A percentile compares a stretch with the other conserved stretches of the same genome.
These are phyloP conservation scores for Gamarada debralockiae DNA, from an alignment of 495 filamentous ascomycete species.

Conservation along the genomic window DNA sequence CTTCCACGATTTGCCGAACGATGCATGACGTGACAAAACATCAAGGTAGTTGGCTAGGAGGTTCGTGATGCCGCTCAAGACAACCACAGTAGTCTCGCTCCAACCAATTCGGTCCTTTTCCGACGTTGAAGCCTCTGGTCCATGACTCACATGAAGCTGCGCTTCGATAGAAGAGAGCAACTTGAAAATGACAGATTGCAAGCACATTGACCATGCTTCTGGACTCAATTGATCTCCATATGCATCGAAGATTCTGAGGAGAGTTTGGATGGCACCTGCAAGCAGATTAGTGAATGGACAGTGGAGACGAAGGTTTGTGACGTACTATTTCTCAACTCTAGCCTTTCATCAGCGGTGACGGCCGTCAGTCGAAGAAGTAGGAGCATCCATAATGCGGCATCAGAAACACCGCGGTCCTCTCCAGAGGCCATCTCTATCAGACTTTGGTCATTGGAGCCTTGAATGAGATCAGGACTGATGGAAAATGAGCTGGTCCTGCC, in stretches of 20 bases:
- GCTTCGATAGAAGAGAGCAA: slow-evolving; percentile 59
- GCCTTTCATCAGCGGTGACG: slow-evolving; percentile 69
- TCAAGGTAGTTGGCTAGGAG: slow-evolving; percentile 67
- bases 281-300: slow-evolving; percentile 23
- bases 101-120: slow-evolving; percentile 51
- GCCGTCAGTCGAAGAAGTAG: slow-evolving; percentile 74
- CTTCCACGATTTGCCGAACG: slow-evolving; percentile 62
- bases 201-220: slow-evolving; percentile 78
- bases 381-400: slow-evolving; percentile 76
- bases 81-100: slow-evolving; percentile 73
- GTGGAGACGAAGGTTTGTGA: slow-evolving; percentile 20
- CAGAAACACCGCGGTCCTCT: slow-evolving; percentile 44
- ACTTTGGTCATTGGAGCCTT: slow-evolving; percentile 43
- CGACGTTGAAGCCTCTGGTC: slow-evolving; percentile 16
- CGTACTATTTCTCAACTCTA: slow-evolving; percentile 84
- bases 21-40: slow-evolving; percentile 48
- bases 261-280: slow-evolving; percentile 69
- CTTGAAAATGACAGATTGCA: slow-evolving; percentile 73
- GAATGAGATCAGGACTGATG: slow-evolving; percentile 39
- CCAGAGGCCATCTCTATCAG: slow-evolving; percentile 47
- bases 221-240: slow-evolving; percentile 77
- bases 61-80: slow-evolving; percentile 64
- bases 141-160: slow-evolving; percentile 31
- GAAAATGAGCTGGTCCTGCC: slow-evolving; percentile 38
- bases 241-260: slow-evolving; percentile 88